These are phyloP conservation scores for Plantago coronopus DNA, from an alignment of 305 asterid species.

Conservation along the genomic window DNA sequence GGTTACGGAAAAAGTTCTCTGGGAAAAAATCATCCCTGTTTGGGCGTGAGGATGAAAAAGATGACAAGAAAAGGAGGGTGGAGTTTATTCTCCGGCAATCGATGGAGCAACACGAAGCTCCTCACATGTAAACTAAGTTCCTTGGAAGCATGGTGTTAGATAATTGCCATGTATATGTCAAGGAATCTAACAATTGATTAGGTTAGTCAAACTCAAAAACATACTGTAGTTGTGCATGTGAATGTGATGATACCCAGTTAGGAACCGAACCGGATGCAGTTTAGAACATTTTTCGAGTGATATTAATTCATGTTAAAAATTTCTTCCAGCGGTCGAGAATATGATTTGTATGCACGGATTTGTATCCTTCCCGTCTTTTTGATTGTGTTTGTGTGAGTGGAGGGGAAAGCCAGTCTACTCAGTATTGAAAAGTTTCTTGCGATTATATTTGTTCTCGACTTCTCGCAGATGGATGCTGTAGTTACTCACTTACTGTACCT, in stretches of 20 bases:
- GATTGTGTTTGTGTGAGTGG: conserved; percentile 2
- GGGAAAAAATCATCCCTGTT: conserved; percentile 54
- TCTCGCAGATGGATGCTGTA: background rate
- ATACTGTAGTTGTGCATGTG: conserved; percentile 48
- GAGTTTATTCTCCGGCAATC: conserved; percentile 87
- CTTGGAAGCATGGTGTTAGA: conserved; percentile 39
- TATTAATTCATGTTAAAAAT: conserved; percentile 34
- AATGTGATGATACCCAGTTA: conserved; percentile 49
- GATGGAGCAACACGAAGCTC: conserved; percentile 80
- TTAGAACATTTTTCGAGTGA: conserved; percentile 56
- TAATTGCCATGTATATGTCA: conserved; percentile 31
- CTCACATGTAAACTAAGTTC: conserved; percentile 83
- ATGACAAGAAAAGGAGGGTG: conserved; percentile 94
- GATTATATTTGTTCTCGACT: background rate
- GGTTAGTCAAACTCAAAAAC: conserved; percentile 55
- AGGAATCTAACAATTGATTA: conserved; percentile 45
- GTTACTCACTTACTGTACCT: background rate
- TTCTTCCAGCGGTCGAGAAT: conserved; percentile 25
- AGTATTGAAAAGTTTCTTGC: background rate
- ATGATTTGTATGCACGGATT: conserved; percentile 35
- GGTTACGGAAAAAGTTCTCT: conserved; percentile 57
- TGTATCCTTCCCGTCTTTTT: background rate
- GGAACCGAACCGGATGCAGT: conserved; percentile 37
- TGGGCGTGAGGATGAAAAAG: conserved; percentile 76
- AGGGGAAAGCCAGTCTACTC: background rate